These are phyloP conservation scores for Cryptosporidium muris DNA, from an alignment of 169 alveolate species.

Conservation along the genomic window DNA sequence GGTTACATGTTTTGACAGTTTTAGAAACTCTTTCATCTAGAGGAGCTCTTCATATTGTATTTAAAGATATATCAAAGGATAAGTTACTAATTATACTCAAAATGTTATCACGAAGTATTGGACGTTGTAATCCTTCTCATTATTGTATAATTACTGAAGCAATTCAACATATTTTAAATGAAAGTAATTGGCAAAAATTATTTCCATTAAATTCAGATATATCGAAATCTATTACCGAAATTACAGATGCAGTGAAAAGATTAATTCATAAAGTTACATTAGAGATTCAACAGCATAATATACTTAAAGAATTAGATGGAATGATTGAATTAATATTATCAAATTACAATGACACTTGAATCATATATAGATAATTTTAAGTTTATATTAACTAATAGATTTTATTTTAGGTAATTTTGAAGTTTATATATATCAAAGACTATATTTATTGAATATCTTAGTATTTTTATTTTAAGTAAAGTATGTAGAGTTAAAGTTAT, in stretches of 20 bases:
- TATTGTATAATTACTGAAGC: constrained; percentile 35
- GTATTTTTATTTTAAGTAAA: no score
- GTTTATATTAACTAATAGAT: not conserved
- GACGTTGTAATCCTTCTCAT: constrained; percentile 32
- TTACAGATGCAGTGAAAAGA: constrained; percentile 24
- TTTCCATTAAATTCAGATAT: not conserved
- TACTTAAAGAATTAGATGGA: constrained; percentile 24
- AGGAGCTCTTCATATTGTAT: constrained; percentile 51
- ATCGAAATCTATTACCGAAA: constrained; percentile 5
- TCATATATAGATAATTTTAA: not conserved
- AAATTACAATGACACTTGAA: constrained; percentile 24
- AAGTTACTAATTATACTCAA: constrained; percentile 14
- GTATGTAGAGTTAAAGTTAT: no score
- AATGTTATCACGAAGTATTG: constrained; percentile 13
- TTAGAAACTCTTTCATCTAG: constrained; percentile 29
- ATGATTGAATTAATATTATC: constrained; percentile 14
- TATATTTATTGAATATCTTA: no score
- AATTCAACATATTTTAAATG: constrained; percentile 53
- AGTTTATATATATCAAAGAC: no score
- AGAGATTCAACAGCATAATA: constrained; percentile 38
- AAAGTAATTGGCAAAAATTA: not conserved
- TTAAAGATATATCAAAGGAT: constrained; percentile 21
- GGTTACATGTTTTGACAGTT: constrained; percentile 40
- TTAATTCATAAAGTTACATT: constrained; percentile 44
- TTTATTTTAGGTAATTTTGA: no score